Conservation (phyloP, 2,329 filamentous ascomycete species). For the Juglanconis juglandina region DNA sequence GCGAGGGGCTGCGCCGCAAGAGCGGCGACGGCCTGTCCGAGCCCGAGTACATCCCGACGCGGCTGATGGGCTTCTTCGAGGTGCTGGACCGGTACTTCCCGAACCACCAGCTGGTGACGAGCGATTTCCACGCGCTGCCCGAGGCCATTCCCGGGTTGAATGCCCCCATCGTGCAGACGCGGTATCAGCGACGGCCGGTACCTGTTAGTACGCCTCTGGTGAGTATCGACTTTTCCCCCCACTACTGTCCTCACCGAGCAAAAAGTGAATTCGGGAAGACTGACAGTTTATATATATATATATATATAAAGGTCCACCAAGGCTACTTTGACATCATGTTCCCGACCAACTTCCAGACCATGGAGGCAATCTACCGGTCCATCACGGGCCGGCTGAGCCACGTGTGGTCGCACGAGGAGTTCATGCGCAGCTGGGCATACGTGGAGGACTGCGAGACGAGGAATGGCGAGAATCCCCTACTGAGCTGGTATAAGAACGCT, state of each 20-base stretch:
- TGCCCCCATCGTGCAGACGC: slow-evolving; percentile 92
- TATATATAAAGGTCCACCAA: slow-evolving; percentile 73
- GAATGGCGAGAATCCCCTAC: slow-evolving; percentile 87
- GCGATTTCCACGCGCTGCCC: slow-evolving; percentile 84
- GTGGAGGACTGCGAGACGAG: slow-evolving; percentile 83
- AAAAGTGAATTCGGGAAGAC: too few species aligned
- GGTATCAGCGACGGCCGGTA: slow-evolving; percentile 82
- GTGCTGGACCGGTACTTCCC: slow-evolving; percentile 86
- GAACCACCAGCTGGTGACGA: slow-evolving; percentile 79
- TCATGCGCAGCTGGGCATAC: slow-evolving; percentile 85
- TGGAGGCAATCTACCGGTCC: slow-evolving; percentile 88
- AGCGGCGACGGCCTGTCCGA: slow-evolving; percentile 67
- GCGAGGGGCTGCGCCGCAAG: slow-evolving; percentile 30
- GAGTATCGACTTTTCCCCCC: slow-evolving; percentile 24
- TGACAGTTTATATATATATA: neutral
- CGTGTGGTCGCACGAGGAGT: slow-evolving; percentile 83
- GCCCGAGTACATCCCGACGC: slow-evolving; percentile 91
- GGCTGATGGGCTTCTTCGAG: slow-evolving; percentile 95
- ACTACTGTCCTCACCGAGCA: neutral
- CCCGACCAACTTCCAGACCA: slow-evolving; percentile 87
- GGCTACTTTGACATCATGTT: slow-evolving; percentile 99
- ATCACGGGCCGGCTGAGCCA: slow-evolving; percentile 89
- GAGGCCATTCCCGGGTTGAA: slow-evolving; percentile 82
- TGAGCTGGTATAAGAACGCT: slow-evolving; percentile 94
- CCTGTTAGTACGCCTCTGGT: slow-evolving; percentile 88